phyloP scores from a whole-genome alignment of 176 grass and related monocot species.

The Hordeum marinum region DNA sequence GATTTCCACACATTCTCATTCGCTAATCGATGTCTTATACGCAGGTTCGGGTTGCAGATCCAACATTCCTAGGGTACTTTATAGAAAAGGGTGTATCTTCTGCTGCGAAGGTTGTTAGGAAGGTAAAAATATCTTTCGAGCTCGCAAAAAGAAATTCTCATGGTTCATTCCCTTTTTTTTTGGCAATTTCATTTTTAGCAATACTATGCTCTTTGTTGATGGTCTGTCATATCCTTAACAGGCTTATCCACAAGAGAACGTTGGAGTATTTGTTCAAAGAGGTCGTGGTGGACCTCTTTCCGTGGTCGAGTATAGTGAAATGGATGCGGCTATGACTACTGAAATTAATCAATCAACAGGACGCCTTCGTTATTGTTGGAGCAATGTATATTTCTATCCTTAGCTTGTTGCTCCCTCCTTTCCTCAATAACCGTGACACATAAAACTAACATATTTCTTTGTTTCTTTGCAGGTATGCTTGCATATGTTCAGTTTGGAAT shows the following conservation, averaged over 20 bases:
- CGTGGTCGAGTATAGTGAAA: conserved; percentile 93
- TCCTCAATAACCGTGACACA: not conserved
- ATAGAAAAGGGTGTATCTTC: conserved; percentile 87
- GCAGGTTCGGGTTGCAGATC: conserved; percentile 96
- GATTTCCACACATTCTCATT: not conserved
- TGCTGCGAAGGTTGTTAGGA: conserved; percentile 89
- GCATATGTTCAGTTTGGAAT: conserved; percentile 91
- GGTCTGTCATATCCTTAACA: conserved; percentile 33
- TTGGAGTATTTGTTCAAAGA: conserved; percentile 96
- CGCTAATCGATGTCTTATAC: conserved; percentile 32
- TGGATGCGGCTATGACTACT: conserved; percentile 83
- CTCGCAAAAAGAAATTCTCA: not conserved
- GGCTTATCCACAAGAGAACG: conserved; percentile 98
- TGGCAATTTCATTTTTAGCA: not conserved
- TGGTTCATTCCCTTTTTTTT: not conserved
- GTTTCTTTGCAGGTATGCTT: conserved; percentile 55
- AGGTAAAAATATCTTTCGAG: conserved; percentile 43
- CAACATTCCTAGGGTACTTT: conserved; percentile 93
- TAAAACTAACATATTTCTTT: not conserved
- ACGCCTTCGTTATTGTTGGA: conserved; percentile 95
- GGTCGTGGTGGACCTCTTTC: conserved; percentile 82
- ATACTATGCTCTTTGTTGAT: not conserved
- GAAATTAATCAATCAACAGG: conserved; percentile 98
- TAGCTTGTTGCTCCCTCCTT: not conserved
- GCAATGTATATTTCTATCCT: conserved; percentile 77